Evolutionary conservation across 495 filamentous ascomycete species (phyloP), one percentile per base, ranked within the genome.

Genomic region (Aspergillus heteromorphus): DNA sequence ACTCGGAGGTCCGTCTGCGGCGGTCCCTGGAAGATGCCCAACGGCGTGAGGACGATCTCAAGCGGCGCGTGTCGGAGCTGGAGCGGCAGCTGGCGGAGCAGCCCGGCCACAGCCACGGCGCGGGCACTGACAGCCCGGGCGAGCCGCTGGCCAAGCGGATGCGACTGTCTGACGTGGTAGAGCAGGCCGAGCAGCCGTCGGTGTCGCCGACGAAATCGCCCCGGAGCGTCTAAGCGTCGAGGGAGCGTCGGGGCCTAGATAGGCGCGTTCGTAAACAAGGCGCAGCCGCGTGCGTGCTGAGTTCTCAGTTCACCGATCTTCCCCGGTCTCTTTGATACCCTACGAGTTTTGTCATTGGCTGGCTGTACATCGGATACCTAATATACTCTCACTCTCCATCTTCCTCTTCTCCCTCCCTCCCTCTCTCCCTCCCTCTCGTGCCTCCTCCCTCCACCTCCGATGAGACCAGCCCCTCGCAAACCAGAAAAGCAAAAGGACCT

Each of bases 11-110:
- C 17, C 77, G 81, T 53, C 72, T 89, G 23, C 81, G 84, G 50
- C 78, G 81, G 29, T 83, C 85, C 36, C 74, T 96, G 2, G 86
- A 93, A 10, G 87, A 91, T 27, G 80, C 84, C 5, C 83, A 87
- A 64, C 80, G 82, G 45, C 79, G 89, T 19, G 91, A 96, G 65
- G 86, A 88, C 40, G 87, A 87, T 41, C 79, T 97, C 20, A 95
- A 95, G 70, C 78, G 85, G 48, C 81, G 87, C 43, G 76, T 97
- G 6, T 85, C 87, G 38, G 91, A 96, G 53, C 73, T 91, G 29
- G 92, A 96, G 65, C 75, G 71, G 51, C 84, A 88, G 51, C 49
- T 85, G 11, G 58, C 59, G 6, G 80, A 83, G 20, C 54, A 56
- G 19, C 48, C 48, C 10, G 58, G 55, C 38, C 42, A 57, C 5